Conservation (phyloP, 2,329 filamentous ascomycete species). For the Fusarium proliferatum region DNA sequence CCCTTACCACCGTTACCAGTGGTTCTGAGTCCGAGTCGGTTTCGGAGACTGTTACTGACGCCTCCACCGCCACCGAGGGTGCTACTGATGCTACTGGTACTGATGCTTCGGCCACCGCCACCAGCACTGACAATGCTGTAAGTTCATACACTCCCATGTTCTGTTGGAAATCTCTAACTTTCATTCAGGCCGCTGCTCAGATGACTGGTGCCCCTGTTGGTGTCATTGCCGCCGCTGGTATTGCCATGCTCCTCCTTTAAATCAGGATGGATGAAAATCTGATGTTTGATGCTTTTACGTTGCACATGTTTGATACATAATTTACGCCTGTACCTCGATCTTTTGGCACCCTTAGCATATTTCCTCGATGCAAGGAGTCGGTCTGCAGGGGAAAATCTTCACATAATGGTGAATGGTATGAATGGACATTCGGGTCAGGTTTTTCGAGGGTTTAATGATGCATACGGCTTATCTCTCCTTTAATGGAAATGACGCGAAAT, state of each 20-base stretch:
- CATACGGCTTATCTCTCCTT: conserved; percentile 51
- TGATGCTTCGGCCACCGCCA: conserved; percentile 35
- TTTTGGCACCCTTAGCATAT: conserved; percentile 44
- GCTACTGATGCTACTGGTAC: conserved; percentile 22
- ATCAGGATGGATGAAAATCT: conserved; percentile 17
- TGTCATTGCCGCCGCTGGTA: conserved; percentile 60
- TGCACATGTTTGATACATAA: conserved; percentile 58
- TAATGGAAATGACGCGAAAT: conserved; percentile 49
- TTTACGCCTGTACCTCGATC: conserved; percentile 52
- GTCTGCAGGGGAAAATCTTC: conserved; percentile 43
- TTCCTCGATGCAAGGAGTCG: conserved; percentile 35
- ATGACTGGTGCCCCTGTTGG: conserved; percentile 59
- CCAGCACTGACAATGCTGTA: conserved; percentile 46
- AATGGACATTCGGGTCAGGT: conserved; percentile 46
- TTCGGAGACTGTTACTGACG: conserved; percentile 36
- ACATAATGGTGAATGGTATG: conserved; percentile 43
- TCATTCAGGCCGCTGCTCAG: conserved; percentile 48
- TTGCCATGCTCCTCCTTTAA: conserved; percentile 63
- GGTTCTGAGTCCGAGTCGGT: conserved; percentile 22
- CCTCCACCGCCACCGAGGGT: conserved; percentile 28
- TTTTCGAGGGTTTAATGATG: conserved; percentile 49
- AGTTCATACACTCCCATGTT: conserved; percentile 23
- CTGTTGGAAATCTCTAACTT: conserved; percentile 14
- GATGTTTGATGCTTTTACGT: conserved; percentile 46
- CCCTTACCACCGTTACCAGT: conserved; percentile 34